These are phyloP conservation scores for Chimonanthus salicifolius DNA, from an alignment of 164 flowering plant species.

Conservation along the genomic window DNA sequence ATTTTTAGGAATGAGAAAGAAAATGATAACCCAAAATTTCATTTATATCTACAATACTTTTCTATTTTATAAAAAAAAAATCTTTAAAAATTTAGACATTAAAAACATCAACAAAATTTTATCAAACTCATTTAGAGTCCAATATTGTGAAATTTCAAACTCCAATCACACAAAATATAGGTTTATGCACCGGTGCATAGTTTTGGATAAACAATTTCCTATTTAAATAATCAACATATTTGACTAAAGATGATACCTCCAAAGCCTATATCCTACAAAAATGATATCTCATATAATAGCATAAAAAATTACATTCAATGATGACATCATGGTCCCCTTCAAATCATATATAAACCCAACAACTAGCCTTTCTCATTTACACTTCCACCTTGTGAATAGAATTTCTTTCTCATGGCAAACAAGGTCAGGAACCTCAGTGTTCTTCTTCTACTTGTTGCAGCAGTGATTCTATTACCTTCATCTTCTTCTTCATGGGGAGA, in stretches of 20 bases:
- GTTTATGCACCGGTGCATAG: background rate
- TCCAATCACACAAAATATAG: no score
- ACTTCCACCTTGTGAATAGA: background rate
- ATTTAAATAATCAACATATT: background rate
- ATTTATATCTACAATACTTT: no score
- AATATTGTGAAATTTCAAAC: no score
- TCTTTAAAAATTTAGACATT: no score
- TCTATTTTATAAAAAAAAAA: no score
- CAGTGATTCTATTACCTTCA: background rate
- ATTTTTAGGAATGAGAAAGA: no score
- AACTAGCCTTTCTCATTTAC: background rate
- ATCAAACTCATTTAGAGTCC: no score
- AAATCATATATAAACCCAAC: background rate
- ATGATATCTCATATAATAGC: background rate
- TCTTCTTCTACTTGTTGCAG: background rate
- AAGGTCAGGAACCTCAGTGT: background rate
- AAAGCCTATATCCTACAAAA: background rate
- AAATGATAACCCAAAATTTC: no score
- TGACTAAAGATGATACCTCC: background rate
- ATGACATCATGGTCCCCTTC: background rate
- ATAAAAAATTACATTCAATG: no score
- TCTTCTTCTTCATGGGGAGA: background rate
- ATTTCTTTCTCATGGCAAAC: background rate
- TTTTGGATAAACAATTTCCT: background rate
- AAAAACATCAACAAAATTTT: no score